Evolutionary conservation across 495 filamentous ascomycete genomes (phyloP).

Genomic region (Elasticomyces elasticus): DNA sequence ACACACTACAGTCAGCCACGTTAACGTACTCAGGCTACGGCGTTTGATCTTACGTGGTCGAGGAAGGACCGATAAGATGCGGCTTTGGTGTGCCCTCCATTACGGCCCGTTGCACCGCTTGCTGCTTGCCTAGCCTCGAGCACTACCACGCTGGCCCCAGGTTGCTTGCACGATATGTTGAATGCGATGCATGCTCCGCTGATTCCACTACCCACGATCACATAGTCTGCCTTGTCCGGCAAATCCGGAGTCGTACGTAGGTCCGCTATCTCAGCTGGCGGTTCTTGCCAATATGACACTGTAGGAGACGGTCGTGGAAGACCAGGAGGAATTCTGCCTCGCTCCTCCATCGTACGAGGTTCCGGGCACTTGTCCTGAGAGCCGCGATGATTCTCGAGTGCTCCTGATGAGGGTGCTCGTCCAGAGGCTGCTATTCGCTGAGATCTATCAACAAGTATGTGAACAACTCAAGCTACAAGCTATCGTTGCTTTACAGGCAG

Average conservation of each 20-base stretch:
- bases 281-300: slow-evolving; percentile 60
- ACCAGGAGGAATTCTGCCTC: slow-evolving; percentile 8
- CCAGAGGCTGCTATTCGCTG: too few species aligned
- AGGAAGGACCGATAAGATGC: slow-evolving; percentile 50
- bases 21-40: too few species aligned
- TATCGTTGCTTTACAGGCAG: not conserved
- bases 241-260: slow-evolving; percentile 40
- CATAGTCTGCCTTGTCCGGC: slow-evolving; percentile 41
- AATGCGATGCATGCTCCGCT: slow-evolving; percentile 53
- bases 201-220: slow-evolving; percentile 64
- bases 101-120: slow-evolving; percentile 52
- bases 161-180: slow-evolving; percentile 38
- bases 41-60: too few species aligned
- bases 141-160: slow-evolving; percentile 37
- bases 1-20: too few species aligned
- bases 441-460: too few species aligned
- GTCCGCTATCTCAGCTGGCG: slow-evolving; percentile 47
- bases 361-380: not conserved
- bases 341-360: slow-evolving; percentile 15
- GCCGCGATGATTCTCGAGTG: not conserved
- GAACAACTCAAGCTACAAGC: too few species aligned
- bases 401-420: too few species aligned
- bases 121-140: slow-evolving; percentile 49
- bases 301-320: slow-evolving; percentile 45
- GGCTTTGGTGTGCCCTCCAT: slow-evolving; percentile 58